A percentile compares a stretch with the other conserved stretches of the same genome.
Evolutionary conservation across 441 rosid genomes (phyloP).

Genomic region (Pelargonium exstipulatum): DNA sequence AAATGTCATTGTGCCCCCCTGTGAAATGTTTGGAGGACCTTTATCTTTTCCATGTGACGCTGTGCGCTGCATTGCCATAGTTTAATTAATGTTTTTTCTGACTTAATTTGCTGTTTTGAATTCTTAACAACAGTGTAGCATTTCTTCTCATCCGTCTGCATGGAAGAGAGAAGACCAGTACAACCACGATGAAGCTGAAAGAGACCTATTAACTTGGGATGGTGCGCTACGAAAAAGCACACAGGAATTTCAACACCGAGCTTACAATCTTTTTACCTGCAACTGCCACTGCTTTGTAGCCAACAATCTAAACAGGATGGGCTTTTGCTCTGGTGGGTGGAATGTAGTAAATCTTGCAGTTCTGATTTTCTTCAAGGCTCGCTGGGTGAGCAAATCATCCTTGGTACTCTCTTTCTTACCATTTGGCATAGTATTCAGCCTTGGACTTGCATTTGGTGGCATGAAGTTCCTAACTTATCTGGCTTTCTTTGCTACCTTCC

Average conservation of each 20-base stretch:
- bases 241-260: conserved; percentile 54
- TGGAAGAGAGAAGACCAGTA: conserved; percentile 30
- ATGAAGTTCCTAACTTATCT: conserved; percentile 35
- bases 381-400: conserved; percentile 49
- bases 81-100: conserved; percentile 4
- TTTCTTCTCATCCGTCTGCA: conserved; percentile 27
- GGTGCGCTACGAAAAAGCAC: conserved; percentile 47
- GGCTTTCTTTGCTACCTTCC: conserved; percentile 40
- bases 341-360: conserved; percentile 58
- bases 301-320: conserved; percentile 60
- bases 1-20: not conserved
- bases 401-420: conserved; percentile 42
- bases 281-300: conserved; percentile 74
- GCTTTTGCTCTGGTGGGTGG: conserved; percentile 53
- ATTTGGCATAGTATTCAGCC: conserved; percentile 27
- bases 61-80: not conserved
- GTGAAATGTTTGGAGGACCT: not conserved
- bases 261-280: conserved; percentile 59
- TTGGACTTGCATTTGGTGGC: conserved; percentile 52
- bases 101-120: conserved; percentile 9
- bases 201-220: conserved; percentile 47
- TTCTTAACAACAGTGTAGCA: conserved; percentile 38
- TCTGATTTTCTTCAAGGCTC: conserved; percentile 47
- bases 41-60: not conserved
- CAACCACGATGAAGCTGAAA: conserved; percentile 26